A percentile compares a stretch with the other conserved stretches of the same genome.
phyloP scores from a whole-genome alignment of 768 basidiomycete species.

The Boletus coccyginus region DNA sequence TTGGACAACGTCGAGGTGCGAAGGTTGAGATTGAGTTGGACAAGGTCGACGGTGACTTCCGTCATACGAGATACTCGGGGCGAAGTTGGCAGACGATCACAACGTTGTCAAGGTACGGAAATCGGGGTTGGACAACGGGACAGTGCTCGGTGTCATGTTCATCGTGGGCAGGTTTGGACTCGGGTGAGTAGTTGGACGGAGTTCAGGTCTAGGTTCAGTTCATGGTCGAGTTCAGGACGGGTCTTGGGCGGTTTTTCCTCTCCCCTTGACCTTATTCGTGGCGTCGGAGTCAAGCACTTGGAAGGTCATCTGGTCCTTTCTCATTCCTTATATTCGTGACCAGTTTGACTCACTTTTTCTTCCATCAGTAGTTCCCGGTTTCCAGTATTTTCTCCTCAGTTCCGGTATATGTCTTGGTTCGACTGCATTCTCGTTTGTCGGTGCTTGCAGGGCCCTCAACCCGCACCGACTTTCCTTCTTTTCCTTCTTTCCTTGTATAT shows the following conservation, averaged over 20 bases:
- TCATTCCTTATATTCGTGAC: neutral
- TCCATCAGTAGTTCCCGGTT: no score
- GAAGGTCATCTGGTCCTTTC: constrained; percentile 2
- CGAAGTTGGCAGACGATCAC: neutral
- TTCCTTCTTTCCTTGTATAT: neutral
- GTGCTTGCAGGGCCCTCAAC: neutral
- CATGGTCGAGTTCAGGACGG: neutral
- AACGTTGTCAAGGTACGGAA: neutral
- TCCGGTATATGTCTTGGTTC: neutral
- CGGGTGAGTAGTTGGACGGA: neutral
- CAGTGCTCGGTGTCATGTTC: neutral
- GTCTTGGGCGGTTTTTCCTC: neutral
- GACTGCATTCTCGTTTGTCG: neutral
- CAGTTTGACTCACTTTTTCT: neutral
- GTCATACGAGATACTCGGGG: no score
- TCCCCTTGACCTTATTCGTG: neutral
- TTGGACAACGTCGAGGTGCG: no score
- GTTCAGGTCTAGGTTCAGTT: neutral
- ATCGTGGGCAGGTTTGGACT: neutral
- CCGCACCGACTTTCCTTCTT: neutral
- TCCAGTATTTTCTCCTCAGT: neutral
- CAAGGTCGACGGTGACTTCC: neutral
- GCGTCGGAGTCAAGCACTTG: neutral
- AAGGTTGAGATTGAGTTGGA: neutral
- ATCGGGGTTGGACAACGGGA: neutral